phyloP scores from a whole-genome alignment of 352 stramenopile genomes.

The Phytophthora vignae region DNA sequence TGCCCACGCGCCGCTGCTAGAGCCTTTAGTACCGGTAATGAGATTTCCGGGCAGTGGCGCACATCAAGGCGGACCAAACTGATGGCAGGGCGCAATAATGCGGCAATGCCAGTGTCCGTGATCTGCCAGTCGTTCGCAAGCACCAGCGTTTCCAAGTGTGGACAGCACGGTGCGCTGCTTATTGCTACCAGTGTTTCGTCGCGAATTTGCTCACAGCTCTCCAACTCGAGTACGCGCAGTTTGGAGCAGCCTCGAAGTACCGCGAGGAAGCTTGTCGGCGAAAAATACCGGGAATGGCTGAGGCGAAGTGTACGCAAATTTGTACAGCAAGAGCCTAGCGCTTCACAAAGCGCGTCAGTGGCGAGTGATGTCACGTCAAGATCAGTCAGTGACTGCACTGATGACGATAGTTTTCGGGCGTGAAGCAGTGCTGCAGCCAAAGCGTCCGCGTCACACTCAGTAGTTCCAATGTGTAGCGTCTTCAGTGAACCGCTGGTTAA shows the following conservation, averaged over 20 bases:
- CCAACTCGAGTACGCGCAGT: slow-evolving; percentile 63
- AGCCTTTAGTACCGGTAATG: slow-evolving; percentile 42
- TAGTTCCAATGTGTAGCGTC: slow-evolving; percentile 63
- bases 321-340: slow-evolving; percentile 42
- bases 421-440: slow-evolving; percentile 38
- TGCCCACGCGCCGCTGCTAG: slow-evolving; percentile 49
- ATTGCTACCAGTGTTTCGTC: slow-evolving; percentile 53
- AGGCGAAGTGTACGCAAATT: slow-evolving; percentile 60
- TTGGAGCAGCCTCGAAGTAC: slow-evolving; percentile 44
- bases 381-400: slow-evolving; percentile 41
- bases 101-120: slow-evolving; percentile 56
- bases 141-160: slow-evolving; percentile 55
- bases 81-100: slow-evolving; percentile 33
- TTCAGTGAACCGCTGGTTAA: slow-evolving; percentile 38
- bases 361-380: slow-evolving; percentile 69
- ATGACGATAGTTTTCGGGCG: slow-evolving; percentile 19
- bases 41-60: slow-evolving; percentile 73
- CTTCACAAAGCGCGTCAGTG: slow-evolving; percentile 65
- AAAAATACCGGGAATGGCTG: slow-evolving; percentile 82
- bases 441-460: slow-evolving; percentile 59
- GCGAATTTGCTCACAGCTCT: slow-evolving; percentile 79
- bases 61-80: slow-evolving; percentile 56
- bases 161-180: slow-evolving; percentile 34
- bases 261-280: slow-evolving; percentile 55
- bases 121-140: slow-evolving; percentile 81